phyloP scores from a whole-genome alignment of 1,284 basidiomycete species.

The Cryptococcus hybrid region DNA sequence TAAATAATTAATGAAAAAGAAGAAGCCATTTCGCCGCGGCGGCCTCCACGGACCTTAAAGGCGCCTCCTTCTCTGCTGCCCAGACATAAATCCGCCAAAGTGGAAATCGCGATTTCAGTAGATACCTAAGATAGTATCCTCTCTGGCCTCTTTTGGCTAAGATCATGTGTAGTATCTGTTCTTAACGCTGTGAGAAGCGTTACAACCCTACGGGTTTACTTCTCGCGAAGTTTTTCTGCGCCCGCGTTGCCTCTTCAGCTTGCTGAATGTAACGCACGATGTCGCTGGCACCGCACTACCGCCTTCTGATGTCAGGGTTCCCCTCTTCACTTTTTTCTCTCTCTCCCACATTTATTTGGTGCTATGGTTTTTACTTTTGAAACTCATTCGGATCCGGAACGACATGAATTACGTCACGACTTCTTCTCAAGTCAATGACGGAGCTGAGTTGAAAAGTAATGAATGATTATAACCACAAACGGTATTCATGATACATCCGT shows the following conservation, averaged over 20 bases:
- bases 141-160: constrained; percentile 52
- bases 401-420: too few species aligned
- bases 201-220: constrained; percentile 35
- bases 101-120: neutral
- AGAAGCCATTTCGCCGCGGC: too few species aligned
- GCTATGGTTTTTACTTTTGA: too few species aligned
- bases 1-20: too few species aligned
- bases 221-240: constrained; percentile 38
- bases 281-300: constrained; percentile 5
- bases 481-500: too few species aligned
- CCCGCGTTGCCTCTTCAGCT: constrained; percentile 6
- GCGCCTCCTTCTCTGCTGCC: neutral
- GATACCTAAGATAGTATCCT: constrained; percentile 25
- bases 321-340: neutral
- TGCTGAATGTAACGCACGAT: constrained; percentile 6
- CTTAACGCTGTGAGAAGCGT: constrained; percentile 46
- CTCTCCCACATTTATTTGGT: too few species aligned
- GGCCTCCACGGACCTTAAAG: too few species aligned
- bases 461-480: too few species aligned
- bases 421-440: too few species aligned
- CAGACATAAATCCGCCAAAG: neutral
- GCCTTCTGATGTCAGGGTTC: constrained; percentile 8
- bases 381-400: too few species aligned
- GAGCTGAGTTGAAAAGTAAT: too few species aligned
- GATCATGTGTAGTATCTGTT: constrained; percentile 53